Percentiles rank a stretch among this genome's conserved stretches.
These are phyloP conservation scores for Ceratonia siliqua DNA, from an alignment of 306 rosid species.

Conservation along the genomic window DNA sequence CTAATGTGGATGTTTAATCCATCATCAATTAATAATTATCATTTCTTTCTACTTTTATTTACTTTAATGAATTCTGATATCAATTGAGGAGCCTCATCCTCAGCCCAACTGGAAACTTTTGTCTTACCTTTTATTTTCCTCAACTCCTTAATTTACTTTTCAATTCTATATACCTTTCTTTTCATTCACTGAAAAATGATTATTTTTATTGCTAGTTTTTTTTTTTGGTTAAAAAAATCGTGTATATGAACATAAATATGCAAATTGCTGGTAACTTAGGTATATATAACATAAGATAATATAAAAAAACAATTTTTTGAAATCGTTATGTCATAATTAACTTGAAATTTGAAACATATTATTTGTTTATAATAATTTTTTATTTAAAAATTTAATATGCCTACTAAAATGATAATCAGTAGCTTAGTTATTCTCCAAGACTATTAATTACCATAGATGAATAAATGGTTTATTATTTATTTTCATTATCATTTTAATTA, in stretches of 20 bases:
- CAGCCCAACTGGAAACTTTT: no score
- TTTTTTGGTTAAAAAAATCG: no score
- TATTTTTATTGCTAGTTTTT: no score
- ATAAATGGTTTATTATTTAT: background rate
- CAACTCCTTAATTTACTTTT: constrained; percentile 6
- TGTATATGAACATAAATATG: no score
- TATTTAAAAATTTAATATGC: background rate
- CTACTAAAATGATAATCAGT: background rate
- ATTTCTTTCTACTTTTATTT: background rate
- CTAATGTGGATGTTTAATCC: background rate
- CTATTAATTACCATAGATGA: background rate
- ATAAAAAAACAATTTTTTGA: no score
- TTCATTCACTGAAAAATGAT: background rate
- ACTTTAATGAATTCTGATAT: background rate
- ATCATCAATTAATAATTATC: background rate
- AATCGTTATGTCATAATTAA: background rate
- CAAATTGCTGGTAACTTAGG: no score
- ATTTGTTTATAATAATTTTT: no score
- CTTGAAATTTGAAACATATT: no score
- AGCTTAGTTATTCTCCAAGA: background rate
- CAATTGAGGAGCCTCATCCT: background rate
- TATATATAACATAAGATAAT: no score
- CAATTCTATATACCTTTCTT: background rate
- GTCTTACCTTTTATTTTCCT: constrained; percentile 13
- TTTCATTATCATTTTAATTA: background rate